Percentiles rank a stretch among this genome's conserved stretches.
phyloP scores from a whole-genome alignment of 495 filamentous ascomycete genomes.

The Tetracladium setigerum region DNA sequence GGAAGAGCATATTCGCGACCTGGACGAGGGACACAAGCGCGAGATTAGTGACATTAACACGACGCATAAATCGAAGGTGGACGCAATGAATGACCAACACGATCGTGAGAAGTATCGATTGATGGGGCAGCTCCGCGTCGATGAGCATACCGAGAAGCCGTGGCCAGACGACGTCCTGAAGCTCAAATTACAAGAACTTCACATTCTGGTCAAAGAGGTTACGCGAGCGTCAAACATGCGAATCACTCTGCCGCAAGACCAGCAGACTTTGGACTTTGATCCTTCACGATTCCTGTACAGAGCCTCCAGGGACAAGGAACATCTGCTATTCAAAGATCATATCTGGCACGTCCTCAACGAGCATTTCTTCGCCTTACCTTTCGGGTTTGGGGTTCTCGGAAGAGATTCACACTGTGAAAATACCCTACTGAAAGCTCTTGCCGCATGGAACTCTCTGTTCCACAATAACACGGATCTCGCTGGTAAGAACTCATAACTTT shows the following conservation, averaged over 20 bases:
- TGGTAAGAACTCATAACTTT: no score
- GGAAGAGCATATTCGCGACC: no score
- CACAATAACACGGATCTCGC: no score
- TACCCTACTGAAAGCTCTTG: no score
- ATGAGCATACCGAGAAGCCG: conserved; percentile 23
- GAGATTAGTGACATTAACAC: no score
- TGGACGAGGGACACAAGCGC: no score
- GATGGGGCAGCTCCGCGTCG: conserved; percentile 23
- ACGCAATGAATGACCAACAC: no score
- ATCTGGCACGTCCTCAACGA: conserved; percentile 23
- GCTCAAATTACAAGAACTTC: conserved; percentile 20
- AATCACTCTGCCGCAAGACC: neutral
- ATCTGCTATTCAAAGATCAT: conserved; percentile 17
- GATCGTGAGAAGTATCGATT: conserved; percentile 13
- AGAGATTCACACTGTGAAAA: no score
- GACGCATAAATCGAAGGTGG: no score
- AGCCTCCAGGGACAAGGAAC: conserved; percentile 4
- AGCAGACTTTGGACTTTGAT: conserved; percentile 14
- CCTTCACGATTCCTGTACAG: conserved; percentile 15
- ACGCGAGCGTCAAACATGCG: conserved; percentile 14
- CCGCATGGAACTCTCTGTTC: no score
- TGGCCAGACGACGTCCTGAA: conserved; percentile 27
- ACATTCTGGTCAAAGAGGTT: conserved; percentile 15
- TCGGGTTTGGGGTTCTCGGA: conserved; percentile 27
- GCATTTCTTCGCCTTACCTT: conserved; percentile 25